Base-by-base conservation (phyloP, 2,329 filamentous ascomycete genomes). In the Epichloe uncinata region DNA sequence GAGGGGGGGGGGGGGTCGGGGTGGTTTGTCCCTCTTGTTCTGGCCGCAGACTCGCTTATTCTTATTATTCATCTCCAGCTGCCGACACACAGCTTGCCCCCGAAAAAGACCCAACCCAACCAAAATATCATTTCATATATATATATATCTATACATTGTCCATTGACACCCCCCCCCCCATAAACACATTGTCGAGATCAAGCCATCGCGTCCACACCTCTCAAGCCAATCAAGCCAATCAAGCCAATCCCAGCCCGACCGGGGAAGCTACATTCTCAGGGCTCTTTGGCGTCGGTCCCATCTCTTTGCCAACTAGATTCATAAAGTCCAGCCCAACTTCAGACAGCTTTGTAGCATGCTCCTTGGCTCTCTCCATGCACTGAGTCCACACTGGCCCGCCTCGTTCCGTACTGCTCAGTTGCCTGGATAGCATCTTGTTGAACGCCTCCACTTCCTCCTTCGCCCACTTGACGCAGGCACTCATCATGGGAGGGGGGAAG, bases 381-480 rank as follows among this genome's bases (percentile, higher is more conserved):
- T 86, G 78, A 48, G 77, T 78, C 87, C 88, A 96, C 1, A 87
- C 77, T 42, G 80, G 75, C 13, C 84, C 84, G n/a, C 78, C 82
- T 46, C 74, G 77, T 53, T 94, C 84, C 2, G 93, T 85, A 62
- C 86, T 89, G 67, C 88, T 94, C 53, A 98, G 72, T 68, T 97
- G 93, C 52, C 91, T 75, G 36, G 77, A 80, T 37, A 98, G 73
- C 47, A 93, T 81, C 43, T 75, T 75, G 60, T 96, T 97, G 72
- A 97, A 97, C 2, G 82, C 82, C 58, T 96, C 90, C 1, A 97
- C 81, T 63, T 95, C 83, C 58, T 93, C 85, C 67, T 96, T 97
- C n/a, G 89, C 90, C 93, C 93, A 98, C 63, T 91, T 94, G 59
- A 98, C 91, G 59, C 89, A 95, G 0, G 90, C 89, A 60, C 88